Evolutionary conservation across 345 rosid genomes (phyloP).

Genomic region (Xanthoceras sorbifolium): DNA sequence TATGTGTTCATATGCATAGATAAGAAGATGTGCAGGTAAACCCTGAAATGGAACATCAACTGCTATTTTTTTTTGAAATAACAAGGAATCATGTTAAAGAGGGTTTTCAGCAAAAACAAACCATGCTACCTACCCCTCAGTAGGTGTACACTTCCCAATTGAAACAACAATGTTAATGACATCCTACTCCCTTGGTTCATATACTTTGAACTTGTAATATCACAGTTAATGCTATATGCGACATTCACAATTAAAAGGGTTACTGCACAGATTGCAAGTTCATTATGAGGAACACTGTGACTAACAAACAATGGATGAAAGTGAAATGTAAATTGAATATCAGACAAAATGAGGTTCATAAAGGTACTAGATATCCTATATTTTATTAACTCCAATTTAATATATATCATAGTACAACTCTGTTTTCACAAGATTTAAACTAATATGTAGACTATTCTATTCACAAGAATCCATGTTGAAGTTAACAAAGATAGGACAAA

Average conservation of each 20-base stretch:
- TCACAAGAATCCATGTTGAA: not conserved
- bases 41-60: not conserved
- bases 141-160: not conserved
- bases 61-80: not conserved
- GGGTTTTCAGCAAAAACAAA: not conserved
- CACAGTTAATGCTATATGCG: not conserved
- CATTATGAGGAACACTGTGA: not conserved
- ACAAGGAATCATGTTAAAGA: not conserved
- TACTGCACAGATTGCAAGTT: not conserved
- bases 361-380: not conserved
- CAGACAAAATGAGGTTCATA: not conserved
- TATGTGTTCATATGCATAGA: not conserved
- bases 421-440: not conserved
- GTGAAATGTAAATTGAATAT: not conserved
- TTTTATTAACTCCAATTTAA: not conserved
- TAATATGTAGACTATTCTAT: slow-evolving; percentile 1
- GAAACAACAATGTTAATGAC: not conserved
- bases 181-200: slow-evolving; percentile 8
- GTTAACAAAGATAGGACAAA: not conserved
- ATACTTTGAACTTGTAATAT: not conserved
- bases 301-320: no score
- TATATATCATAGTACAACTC: not conserved
- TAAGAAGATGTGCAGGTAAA: not conserved
- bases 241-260: not conserved
- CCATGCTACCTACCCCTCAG: not conserved